Evolutionary conservation across 108 stramenopile species (phyloP), one percentile per base, ranked within the genome.

Genomic region (Nitzschia sp.): DNA sequence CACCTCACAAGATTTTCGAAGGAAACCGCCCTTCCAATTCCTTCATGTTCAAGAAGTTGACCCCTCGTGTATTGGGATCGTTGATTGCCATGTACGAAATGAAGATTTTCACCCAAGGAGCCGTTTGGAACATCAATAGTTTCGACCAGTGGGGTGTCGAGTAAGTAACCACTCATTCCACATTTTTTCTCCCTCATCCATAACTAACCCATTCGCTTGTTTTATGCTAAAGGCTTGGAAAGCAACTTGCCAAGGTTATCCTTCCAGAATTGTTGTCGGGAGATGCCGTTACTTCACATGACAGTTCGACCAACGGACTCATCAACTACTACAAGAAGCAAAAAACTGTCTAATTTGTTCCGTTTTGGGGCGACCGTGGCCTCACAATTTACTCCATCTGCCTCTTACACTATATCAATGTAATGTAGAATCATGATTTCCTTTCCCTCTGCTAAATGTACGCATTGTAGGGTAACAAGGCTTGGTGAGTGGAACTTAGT

Each of bases 71-170:
- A 9, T 55, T 92, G 38, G 97, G 97, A 43, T 93, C 92, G 56
- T 80, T 98, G 53, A 90, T 99, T 39, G 93, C 98, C 34, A 85
- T 98, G 64, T 99, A 98, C 73, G 98, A 99, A 76, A 96, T 98
- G 85, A 89, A 97, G 57, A 96, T 95, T 40, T 97, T 93, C 46
- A 91, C 94, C n/a, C 96, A 98, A 83, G 98, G 97, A 51, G 97
- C 95, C 64, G 68, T 99, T 41, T 99, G 98, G 98, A 93, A 95
- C 42, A 83, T 99, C 65, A 97, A 98, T 68, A 85, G 86, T 17
- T 99, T 99, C 76, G 98, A 99, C 79, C 95, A 96, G 73, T 96
- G 91, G 91, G 95, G 97, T 38, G 95, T 94, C 8, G 92, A 97
- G 61, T 62, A 62, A 62, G 61, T 62, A 24, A 5, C 29, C 29